Conservation (phyloP, 805 yeast genomes). For the Wickerhamomyces strasburgensis region DNA sequence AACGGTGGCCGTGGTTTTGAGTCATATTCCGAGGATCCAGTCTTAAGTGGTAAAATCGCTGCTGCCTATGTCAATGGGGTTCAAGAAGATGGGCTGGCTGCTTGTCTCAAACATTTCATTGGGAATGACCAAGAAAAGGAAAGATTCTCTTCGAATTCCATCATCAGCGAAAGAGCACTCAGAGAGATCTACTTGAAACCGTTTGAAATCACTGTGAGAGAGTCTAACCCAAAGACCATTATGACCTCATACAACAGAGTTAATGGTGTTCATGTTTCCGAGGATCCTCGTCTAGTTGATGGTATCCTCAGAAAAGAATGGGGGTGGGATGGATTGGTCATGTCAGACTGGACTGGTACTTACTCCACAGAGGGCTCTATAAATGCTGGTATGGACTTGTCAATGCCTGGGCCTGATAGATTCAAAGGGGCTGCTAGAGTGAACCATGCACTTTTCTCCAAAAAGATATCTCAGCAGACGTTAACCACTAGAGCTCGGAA, state of each 20-base stretch:
- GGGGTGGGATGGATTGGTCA: constrained; percentile 48
- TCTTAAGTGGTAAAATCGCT: constrained; percentile 39
- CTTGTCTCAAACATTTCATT: constrained; percentile 54
- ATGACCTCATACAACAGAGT: constrained; percentile 62
- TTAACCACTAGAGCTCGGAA: constrained; percentile 45
- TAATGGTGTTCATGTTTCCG: constrained; percentile 52
- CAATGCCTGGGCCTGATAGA: constrained; percentile 59
- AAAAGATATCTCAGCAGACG: constrained; percentile 34
- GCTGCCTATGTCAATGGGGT: constrained; percentile 46
- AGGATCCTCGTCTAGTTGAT: constrained; percentile 35
- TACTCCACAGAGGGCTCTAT: constrained; percentile 42
- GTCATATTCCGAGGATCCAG: constrained; percentile 56
- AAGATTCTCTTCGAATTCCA: constrained; percentile 40
- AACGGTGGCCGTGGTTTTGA: constrained; percentile 60
- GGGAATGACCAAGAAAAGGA: constrained; percentile 58
- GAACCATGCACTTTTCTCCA: constrained; percentile 31
- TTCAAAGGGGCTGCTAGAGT: constrained; percentile 36
- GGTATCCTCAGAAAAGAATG: constrained; percentile 49
- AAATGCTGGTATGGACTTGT: constrained; percentile 53
- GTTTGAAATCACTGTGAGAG: constrained; percentile 51
- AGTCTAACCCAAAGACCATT: constrained; percentile 44
- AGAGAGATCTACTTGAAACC: constrained; percentile 60
- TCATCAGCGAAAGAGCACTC: constrained; percentile 52
- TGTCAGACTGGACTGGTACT: constrained; percentile 64
- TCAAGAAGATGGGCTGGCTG: constrained; percentile 43